A percentile compares a stretch with the other conserved stretches of the same genome.
Conservation (phyloP, 78 protist genomes). For the Dictyostelium purpureum region DNA sequence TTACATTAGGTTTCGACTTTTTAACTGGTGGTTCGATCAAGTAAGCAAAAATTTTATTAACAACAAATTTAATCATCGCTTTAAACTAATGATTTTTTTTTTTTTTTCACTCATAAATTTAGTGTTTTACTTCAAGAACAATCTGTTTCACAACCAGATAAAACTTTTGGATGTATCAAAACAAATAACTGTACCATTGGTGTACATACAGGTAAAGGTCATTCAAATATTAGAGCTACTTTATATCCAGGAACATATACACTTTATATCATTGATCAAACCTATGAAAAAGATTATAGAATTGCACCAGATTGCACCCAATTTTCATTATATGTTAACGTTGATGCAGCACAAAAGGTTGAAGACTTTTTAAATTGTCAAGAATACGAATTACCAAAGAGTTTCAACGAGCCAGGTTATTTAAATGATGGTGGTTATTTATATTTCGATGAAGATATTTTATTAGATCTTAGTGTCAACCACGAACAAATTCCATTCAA, state of each 20-base stretch:
- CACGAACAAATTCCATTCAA: conserved; percentile 18
- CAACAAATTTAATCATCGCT: background rate
- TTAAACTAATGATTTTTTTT: background rate
- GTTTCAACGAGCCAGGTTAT: conserved; percentile 21
- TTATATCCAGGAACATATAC: conserved; percentile 45
- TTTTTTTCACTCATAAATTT: background rate
- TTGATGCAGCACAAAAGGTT: conserved; percentile 29
- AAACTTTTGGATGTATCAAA: conserved; percentile 21
- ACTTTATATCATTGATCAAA: conserved; percentile 39
- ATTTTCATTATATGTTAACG: conserved; percentile 38
- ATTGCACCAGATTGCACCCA: conserved; percentile 13
- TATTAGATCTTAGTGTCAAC: conserved; percentile 15
- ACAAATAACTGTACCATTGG: conserved; percentile 50
- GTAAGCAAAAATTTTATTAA: background rate
- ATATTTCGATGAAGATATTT: conserved; percentile 44
- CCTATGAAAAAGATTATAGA: conserved; percentile 12
- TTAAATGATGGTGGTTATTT: conserved; percentile 61
- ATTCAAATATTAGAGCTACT: conserved; percentile 16
- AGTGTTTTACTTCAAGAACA: conserved; percentile 4
- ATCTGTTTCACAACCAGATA: background rate
- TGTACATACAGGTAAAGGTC: conserved; percentile 24
- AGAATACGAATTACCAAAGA: background rate
- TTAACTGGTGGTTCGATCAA: conserved; percentile 66
- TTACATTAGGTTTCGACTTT: conserved; percentile 52
- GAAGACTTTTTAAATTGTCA: conserved; percentile 56